phyloP scores from a whole-genome alignment of 495 filamentous ascomycete species.

The Neurospora africana region DNA sequence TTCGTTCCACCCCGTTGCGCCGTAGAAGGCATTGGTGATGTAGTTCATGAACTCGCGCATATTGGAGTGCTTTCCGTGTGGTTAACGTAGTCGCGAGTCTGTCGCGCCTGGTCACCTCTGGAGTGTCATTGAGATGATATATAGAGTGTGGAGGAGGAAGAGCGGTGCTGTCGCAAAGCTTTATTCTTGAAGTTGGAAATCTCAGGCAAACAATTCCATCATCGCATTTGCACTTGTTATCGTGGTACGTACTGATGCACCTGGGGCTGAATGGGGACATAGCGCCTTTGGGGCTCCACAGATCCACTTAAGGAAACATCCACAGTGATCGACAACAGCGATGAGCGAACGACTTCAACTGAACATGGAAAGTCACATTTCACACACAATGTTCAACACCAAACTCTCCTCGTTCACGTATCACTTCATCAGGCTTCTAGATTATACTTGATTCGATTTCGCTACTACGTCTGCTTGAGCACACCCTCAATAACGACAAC shows the following conservation, averaged over 20 bases:
- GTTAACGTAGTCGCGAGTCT: constrained; percentile 8
- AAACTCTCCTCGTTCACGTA: neutral
- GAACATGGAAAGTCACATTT: neutral
- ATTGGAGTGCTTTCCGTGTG: neutral
- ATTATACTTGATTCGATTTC: neutral
- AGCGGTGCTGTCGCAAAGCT: neutral
- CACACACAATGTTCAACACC: neutral
- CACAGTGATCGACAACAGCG: neutral
- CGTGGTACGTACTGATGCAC: neutral
- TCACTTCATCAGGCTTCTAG: neutral
- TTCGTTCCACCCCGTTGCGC: constrained; percentile 76
- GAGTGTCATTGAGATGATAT: constrained; percentile 10
- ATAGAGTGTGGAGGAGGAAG: neutral
- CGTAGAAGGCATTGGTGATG: constrained; percentile 84
- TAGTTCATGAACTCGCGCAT: constrained; percentile 99
- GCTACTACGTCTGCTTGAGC: neutral
- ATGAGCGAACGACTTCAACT: neutral
- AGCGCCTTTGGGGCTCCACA: neutral
- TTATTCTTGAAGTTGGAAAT: neutral
- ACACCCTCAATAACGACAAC: constrained; percentile 10
- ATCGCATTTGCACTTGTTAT: neutral
- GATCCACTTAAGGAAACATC: neutral
- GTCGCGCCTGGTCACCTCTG: constrained; percentile 10
- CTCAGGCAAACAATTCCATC: neutral
- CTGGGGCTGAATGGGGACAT: neutral